These are phyloP conservation scores for Mimosa bimucronata DNA, from an alignment of 306 rosid genomes.

Conservation along the genomic window DNA sequence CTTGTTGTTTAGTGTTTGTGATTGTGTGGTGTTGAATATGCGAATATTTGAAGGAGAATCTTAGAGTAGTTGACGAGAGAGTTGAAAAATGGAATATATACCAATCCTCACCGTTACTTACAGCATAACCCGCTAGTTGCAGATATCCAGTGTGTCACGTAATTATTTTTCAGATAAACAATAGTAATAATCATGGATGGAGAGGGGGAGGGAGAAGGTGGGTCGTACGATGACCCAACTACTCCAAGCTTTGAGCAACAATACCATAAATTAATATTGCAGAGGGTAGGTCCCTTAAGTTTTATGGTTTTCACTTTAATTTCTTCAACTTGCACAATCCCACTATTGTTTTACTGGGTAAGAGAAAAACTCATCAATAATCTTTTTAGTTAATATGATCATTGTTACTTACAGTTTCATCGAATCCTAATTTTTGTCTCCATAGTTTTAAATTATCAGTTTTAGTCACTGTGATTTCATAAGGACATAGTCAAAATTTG, in stretches of 20 bases:
- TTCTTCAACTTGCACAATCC: constrained; percentile 17
- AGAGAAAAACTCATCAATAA: too few relatives aligned
- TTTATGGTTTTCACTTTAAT: constrained; percentile 42
- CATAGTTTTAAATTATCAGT: too few relatives aligned
- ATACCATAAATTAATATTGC: not conserved
- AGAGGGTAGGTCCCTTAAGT: constrained; percentile 44
- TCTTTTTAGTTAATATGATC: too few relatives aligned
- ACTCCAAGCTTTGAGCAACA: constrained; percentile 4
- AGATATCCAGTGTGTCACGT: not conserved
- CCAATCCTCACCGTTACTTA: not conserved
- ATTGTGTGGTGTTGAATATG: not conserved
- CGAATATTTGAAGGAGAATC: not conserved
- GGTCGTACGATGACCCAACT: not conserved
- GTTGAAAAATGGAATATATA: not conserved
- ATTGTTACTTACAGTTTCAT: too few relatives aligned
- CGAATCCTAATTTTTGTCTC: too few relatives aligned
- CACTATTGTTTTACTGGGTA: not conserved
- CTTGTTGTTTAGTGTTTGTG: not conserved
- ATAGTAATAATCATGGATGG: not conserved
- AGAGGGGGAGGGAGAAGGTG: not conserved
- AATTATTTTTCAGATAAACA: not conserved
- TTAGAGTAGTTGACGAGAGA: not conserved
- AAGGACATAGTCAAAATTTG: too few relatives aligned
- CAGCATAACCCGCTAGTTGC: not conserved
- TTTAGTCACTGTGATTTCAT: too few relatives aligned